Percentiles rank a stretch among this genome's conserved stretches.
Conservation (phyloP, 768 basidiomycete species). For the Russula vinacea region DNA sequence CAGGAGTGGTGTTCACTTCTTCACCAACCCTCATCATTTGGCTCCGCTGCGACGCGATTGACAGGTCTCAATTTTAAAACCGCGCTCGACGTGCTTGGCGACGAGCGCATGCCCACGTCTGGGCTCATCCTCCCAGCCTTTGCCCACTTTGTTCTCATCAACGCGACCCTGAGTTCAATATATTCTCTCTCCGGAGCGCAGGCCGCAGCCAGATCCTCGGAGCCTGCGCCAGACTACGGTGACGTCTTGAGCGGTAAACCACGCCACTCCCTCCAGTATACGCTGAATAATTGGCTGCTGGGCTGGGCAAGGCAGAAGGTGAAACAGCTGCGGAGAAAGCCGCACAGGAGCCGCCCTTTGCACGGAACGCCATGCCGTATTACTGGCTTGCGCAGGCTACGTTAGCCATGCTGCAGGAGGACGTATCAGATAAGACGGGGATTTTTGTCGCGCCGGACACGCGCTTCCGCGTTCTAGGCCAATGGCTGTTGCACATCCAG, state of each 20-base stretch:
- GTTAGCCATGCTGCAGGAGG: constrained; percentile 45
- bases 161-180: constrained; percentile 30
- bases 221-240: not conserved
- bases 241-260: constrained; percentile 13
- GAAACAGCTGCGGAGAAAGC: constrained; percentile 20
- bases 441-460: constrained; percentile 22
- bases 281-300: constrained; percentile 53
- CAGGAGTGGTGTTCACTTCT: constrained; percentile 48
- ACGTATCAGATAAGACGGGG: constrained; percentile 36
- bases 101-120: constrained; percentile 19
- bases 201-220: not conserved
- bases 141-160: constrained; percentile 33
- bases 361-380: constrained; percentile 43
- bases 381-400: constrained; percentile 56
- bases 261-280: constrained; percentile 41
- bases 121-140: constrained; percentile 24
- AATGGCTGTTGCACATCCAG: constrained; percentile 28
- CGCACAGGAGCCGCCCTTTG: constrained; percentile 23
- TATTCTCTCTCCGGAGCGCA: constrained; percentile 9
- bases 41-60: constrained; percentile 16
- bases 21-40: constrained; percentile 38
- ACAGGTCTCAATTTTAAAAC: constrained; percentile 24
- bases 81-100: constrained; percentile 26
- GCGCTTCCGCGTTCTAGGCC: constrained; percentile 27
- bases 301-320: constrained; percentile 39